phyloP scores from a whole-genome alignment of 495 filamentous ascomycete species.

The Xylaria scruposa region DNA sequence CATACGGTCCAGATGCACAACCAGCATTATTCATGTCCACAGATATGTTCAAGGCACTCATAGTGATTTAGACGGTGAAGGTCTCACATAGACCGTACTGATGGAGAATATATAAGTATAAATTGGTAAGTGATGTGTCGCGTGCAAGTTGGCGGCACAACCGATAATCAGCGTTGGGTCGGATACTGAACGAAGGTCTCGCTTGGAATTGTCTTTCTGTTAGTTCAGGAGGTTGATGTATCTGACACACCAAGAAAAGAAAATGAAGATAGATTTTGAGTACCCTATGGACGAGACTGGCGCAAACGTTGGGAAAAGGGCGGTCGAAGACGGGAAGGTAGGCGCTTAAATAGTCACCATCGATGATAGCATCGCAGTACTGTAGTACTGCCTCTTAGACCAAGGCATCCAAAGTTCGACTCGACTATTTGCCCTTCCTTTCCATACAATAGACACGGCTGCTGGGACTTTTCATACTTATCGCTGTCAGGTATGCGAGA shows the following conservation, averaged over 20 bases:
- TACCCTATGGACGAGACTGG: background rate
- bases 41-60: conserved; percentile 9
- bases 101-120: background rate
- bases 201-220: background rate
- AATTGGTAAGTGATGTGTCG: background rate
- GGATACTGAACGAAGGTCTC: background rate
- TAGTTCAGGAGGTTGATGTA: too few relatives aligned
- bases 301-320: background rate
- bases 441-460: background rate
- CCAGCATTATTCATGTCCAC: conserved; percentile 12
- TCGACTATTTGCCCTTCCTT: background rate
- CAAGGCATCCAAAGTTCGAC: background rate
- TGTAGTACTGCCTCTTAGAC: background rate
- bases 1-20: conserved; percentile 24
- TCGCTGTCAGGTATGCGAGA: background rate
- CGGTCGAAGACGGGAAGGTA: background rate
- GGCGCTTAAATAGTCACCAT: background rate
- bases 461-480: background rate
- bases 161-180: background rate
- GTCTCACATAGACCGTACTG: background rate
- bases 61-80: background rate
- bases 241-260: background rate
- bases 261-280: background rate
- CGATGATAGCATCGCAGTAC: background rate
- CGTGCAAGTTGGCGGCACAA: conserved; percentile 11